Evolutionary conservation across 2,329 filamentous ascomycete genomes (phyloP).

Genomic region (Lachnum nothofagi): DNA sequence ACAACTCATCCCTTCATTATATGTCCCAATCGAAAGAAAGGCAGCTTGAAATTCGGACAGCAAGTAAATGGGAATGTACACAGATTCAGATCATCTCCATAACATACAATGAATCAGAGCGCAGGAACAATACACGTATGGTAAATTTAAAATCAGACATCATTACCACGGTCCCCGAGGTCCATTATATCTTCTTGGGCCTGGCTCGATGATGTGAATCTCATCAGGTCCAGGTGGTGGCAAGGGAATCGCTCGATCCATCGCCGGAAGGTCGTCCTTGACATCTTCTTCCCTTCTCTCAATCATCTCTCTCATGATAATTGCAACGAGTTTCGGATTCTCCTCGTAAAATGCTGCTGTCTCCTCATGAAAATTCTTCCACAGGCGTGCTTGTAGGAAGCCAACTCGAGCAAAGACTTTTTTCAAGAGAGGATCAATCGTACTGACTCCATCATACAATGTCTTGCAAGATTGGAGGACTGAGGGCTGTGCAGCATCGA

Average conservation of each 20-base stretch:
- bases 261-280: constrained; percentile 39
- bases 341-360: constrained; percentile 40
- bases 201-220: constrained; percentile 5
- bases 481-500: constrained; percentile 27
- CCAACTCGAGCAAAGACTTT: constrained; percentile 47
- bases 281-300: constrained; percentile 39
- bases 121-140: too few relatives aligned
- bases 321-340: constrained; percentile 43
- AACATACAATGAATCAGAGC: not conserved
- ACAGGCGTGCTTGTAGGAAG: constrained; percentile 43
- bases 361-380: constrained; percentile 38
- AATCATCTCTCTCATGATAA: constrained; percentile 45
- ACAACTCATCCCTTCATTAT: not conserved
- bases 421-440: constrained; percentile 40
- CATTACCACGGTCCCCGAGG: not conserved
- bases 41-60: too few relatives aligned
- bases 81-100: not conserved
- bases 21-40: too few relatives aligned
- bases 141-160: too few relatives aligned
- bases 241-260: constrained; percentile 33
- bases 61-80: too few relatives aligned
- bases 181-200: constrained; percentile 6
- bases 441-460: constrained; percentile 41
- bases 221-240: constrained; percentile 10
- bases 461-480: constrained; percentile 42